Percentiles rank a stretch among this genome's conserved stretches.
Conservation (phyloP, 1,284 basidiomycete genomes). For the Rhizoctonia solani region DNA sequence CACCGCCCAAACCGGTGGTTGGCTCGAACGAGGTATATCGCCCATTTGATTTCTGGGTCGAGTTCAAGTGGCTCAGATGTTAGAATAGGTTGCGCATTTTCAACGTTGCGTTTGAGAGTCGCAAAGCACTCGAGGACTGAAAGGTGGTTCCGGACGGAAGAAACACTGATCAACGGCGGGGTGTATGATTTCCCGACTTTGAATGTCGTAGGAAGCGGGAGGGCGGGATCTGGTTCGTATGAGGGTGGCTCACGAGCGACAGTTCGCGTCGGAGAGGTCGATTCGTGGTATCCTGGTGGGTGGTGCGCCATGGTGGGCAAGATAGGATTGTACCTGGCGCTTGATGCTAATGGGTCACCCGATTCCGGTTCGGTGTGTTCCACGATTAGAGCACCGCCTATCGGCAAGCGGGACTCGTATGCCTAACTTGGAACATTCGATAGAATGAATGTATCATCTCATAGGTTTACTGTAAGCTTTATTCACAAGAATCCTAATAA, state of each 20-base stretch:
- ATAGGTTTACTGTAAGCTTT: too few species aligned
- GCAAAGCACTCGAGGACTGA: conserved; percentile 33
- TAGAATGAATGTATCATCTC: too few species aligned
- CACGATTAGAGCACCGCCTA: too few species aligned
- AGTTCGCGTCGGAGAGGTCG: background rate
- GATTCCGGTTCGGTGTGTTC: too few species aligned
- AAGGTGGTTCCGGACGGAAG: conserved; percentile 21
- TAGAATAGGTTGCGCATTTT: conserved; percentile 18
- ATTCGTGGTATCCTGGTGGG: conserved; percentile 27
- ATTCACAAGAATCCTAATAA: too few species aligned
- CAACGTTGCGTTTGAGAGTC: conserved; percentile 32
- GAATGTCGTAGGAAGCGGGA: conserved; percentile 26
- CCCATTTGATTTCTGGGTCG: conserved; percentile 34
- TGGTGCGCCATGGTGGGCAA: background rate
- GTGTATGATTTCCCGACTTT: conserved; percentile 25
- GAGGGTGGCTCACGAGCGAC: conserved; percentile 25
- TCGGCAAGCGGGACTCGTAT: too few species aligned
- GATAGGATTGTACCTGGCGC: too few species aligned
- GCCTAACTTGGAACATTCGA: too few species aligned
- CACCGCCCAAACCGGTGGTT: conserved; percentile 16
- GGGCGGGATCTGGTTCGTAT: conserved; percentile 17
- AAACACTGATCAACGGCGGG: conserved; percentile 18
- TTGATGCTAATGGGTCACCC: too few species aligned
- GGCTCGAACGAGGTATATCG: conserved; percentile 10
- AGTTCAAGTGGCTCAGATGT: conserved; percentile 35